Percentiles rank a stretch among this genome's conserved stretches.
Conservation (phyloP, 2,329 filamentous ascomycete genomes). For the Fusarium coicis region DNA sequence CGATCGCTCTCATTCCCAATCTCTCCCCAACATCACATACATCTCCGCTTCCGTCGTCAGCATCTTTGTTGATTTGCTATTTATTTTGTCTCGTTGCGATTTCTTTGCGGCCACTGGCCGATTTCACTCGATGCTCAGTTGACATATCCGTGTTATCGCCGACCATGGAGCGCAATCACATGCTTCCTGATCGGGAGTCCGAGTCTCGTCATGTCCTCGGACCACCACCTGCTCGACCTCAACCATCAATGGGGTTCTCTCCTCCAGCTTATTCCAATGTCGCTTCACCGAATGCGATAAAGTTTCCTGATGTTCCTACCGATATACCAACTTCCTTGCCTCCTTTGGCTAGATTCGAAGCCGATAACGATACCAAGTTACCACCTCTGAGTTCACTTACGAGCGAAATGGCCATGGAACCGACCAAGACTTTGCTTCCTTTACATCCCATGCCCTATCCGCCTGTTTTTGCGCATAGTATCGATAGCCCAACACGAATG, state of each 20-base stretch:
- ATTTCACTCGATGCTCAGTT: conserved; percentile 39
- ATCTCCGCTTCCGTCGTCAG: conserved; percentile 20
- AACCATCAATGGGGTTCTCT: conserved; percentile 39
- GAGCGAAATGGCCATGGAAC: conserved; percentile 43
- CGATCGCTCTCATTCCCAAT: conserved; percentile 30
- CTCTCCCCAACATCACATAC: conserved; percentile 36
- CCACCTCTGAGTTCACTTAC: conserved; percentile 53
- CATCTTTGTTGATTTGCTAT: not conserved
- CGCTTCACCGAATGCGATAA: conserved; percentile 39
- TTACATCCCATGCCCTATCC: conserved; percentile 59
- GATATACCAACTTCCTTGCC: conserved; percentile 40
- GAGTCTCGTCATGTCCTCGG: conserved; percentile 42
- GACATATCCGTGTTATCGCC: conserved; percentile 45
- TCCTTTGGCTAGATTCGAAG: conserved; percentile 35
- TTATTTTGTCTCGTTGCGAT: not conserved
- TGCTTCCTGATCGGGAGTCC: conserved; percentile 50
- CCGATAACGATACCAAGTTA: conserved; percentile 47
- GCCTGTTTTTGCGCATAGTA: conserved; percentile 46
- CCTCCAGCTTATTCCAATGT: conserved; percentile 42
- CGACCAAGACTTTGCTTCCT: conserved; percentile 56
- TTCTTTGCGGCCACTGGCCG: conserved; percentile 29
- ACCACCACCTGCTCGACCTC: conserved; percentile 42
- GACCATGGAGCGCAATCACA: conserved; percentile 59
- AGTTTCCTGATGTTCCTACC: conserved; percentile 45
- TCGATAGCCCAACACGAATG: conserved; percentile 60